These are phyloP conservation scores for Pseudogymnoascus sp. DNA, from an alignment of 2,329 filamentous ascomycete species.

Conservation along the genomic window DNA sequence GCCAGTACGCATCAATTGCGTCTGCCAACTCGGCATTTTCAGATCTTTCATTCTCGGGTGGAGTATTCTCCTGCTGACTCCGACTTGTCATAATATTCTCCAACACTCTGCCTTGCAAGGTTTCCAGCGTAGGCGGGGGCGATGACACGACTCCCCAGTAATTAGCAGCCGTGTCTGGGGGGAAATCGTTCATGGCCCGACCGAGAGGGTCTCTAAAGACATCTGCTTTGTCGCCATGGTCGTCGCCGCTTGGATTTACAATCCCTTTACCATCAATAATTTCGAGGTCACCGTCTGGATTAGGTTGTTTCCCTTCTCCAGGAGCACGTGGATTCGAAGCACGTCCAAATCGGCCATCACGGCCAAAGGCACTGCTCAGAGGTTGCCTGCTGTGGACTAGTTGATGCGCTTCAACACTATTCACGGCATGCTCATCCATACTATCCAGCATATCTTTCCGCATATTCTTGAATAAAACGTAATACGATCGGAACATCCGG, in stretches of 20 bases:
- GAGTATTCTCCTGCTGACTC: background rate
- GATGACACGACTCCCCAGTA: conserved; percentile 5
- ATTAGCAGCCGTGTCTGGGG: background rate
- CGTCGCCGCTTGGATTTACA: conserved; percentile 50
- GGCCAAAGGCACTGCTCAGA: conserved; percentile 64
- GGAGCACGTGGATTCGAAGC: conserved; percentile 48
- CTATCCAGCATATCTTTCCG: conserved; percentile 74
- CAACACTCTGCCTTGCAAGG: background rate
- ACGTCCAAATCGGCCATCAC: conserved; percentile 59
- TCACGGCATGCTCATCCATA: conserved; percentile 68
- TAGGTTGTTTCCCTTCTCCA: conserved; percentile 57
- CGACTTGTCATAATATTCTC: background rate
- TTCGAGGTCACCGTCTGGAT: conserved; percentile 54
- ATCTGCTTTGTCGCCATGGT: conserved; percentile 26
- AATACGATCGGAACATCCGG: conserved; percentile 86
- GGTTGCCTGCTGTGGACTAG: conserved; percentile 68
- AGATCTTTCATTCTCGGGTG: background rate
- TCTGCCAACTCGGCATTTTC: background rate
- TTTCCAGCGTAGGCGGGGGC: background rate
- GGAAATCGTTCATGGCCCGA: background rate
- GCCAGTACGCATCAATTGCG: background rate
- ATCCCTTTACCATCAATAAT: conserved; percentile 52
- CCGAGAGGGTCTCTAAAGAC: background rate
- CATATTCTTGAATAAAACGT: conserved; percentile 81
- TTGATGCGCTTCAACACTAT: conserved; percentile 67